Evolutionary conservation across 192 early-diverging fungal genomes (phyloP).

Genomic region (Coemansia sp.): DNA sequence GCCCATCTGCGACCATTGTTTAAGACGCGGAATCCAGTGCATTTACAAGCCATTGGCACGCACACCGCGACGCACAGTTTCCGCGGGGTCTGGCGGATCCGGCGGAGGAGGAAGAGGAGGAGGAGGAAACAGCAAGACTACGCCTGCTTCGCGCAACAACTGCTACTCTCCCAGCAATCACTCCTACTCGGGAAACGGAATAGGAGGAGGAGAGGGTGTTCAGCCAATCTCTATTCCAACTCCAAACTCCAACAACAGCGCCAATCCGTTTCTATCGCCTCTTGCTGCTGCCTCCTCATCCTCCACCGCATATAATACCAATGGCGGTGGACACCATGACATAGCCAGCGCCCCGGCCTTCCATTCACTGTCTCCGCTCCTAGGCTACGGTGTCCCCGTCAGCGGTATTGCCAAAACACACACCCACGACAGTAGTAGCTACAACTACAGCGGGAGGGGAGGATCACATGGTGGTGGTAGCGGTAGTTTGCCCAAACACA

Average conservation of each 20-base stretch:
- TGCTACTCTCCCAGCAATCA: too few relatives aligned
- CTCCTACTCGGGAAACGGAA: not conserved
- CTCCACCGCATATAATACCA: not conserved
- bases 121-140: too few relatives aligned
- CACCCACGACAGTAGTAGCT: too few relatives aligned
- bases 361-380: not conserved
- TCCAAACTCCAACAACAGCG: too few relatives aligned
- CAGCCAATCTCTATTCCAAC: slow-evolving; percentile 27
- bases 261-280: not conserved
- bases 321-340: too few relatives aligned
- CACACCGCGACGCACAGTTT: slow-evolving; percentile 26
- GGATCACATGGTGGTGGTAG: too few relatives aligned
- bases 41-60: slow-evolving; percentile 49
- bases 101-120: too few relatives aligned
- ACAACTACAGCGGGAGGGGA: not conserved
- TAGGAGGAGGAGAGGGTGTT: not conserved
- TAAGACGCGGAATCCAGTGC: slow-evolving; percentile 38
- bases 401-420: not conserved
- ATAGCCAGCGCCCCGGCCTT: slow-evolving; percentile 11
- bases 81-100: not conserved
- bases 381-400: not conserved
- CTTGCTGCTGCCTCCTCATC: not conserved
- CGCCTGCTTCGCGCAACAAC: too few relatives aligned
- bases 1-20: slow-evolving; percentile 48
- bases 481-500: not conserved